Evolutionary conservation across 1,284 basidiomycete species (phyloP).

Genomic region (Malassezia furfur): DNA sequence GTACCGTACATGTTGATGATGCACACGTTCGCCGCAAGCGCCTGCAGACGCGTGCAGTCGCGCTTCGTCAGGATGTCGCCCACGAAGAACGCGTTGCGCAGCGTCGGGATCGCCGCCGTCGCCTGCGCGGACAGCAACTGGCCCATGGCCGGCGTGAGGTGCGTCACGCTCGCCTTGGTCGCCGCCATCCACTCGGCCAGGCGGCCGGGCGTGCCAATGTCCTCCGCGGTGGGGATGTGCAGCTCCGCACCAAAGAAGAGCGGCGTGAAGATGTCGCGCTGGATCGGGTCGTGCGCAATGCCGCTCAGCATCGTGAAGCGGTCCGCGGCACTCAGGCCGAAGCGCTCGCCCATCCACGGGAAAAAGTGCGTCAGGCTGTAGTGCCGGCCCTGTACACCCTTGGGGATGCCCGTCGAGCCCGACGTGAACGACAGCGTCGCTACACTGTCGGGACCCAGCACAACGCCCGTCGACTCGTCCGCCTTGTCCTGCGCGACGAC

Average conservation of each 20-base stretch:
- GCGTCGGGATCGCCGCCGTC: conserved; percentile 72
- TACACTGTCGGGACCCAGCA: conserved; percentile 84
- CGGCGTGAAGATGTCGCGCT: conserved; percentile 98
- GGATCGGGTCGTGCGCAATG: conserved; percentile 98
- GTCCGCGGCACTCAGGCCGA: conserved; percentile 64
- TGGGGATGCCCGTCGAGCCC: conserved; percentile 94
- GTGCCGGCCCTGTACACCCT: conserved; percentile 90
- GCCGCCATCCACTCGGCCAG: conserved; percentile 98
- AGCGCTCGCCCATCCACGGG: conserved; percentile 95
- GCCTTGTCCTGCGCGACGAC: conserved; percentile 53
- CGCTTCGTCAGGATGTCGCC: conserved; percentile 98
- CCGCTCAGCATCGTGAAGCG: conserved; percentile 98
- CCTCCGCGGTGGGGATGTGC: conserved; percentile 91
- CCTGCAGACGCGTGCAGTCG: conserved; percentile 88
- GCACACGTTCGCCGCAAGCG: conserved; percentile 75
- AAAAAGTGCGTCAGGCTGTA: conserved; percentile 98
- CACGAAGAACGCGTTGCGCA: conserved; percentile 91
- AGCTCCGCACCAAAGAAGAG: conserved; percentile 93
- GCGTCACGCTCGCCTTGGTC: conserved; percentile 68
- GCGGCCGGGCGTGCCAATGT: conserved; percentile 91
- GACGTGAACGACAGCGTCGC: conserved; percentile 95
- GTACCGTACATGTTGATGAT: conserved; percentile 99
- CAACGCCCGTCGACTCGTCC: conserved; percentile 56
- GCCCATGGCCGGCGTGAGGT: conserved; percentile 91
- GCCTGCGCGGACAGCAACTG: conserved; percentile 95